phyloP scores from a whole-genome alignment of 2,329 filamentous ascomycete species.

The Dothidotthia symphoricarpi region DNA sequence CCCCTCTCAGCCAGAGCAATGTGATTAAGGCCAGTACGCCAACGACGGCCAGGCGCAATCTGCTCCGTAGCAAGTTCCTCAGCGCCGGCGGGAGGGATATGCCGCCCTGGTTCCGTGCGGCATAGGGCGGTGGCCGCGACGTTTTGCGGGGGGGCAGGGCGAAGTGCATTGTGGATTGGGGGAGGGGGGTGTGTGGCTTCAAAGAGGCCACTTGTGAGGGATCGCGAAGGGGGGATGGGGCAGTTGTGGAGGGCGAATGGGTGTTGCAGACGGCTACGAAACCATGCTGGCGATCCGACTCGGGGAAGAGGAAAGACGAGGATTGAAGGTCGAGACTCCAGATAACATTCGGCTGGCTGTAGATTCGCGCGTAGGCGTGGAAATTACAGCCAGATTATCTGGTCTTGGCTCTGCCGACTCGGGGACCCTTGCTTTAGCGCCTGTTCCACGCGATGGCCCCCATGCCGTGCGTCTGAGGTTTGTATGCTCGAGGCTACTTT shows the following conservation, averaged over 20 bases:
- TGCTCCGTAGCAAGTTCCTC: constrained; percentile 54
- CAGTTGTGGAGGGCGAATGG: background rate
- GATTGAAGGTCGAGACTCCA: background rate
- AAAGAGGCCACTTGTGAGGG: constrained; percentile 15
- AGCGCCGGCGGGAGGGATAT: constrained; percentile 45
- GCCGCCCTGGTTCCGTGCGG: constrained; percentile 55
- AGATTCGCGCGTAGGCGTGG: no score
- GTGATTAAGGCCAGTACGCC: constrained; percentile 57
- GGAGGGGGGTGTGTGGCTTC: constrained; percentile 12
- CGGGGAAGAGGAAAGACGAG: background rate
- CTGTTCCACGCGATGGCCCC: no score
- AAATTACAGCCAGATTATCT: no score
- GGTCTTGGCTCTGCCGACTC: no score
- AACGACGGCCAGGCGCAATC: constrained; percentile 58
- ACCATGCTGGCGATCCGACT: constrained; percentile 14
- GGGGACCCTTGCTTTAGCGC: constrained; percentile 16
- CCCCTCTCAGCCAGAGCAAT: constrained; percentile 39
- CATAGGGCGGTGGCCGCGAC: constrained; percentile 72
- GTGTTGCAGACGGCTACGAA: constrained; percentile 9
- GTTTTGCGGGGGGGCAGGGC: constrained; percentile 83
- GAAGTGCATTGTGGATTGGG: constrained; percentile 66
- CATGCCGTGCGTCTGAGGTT: no score
- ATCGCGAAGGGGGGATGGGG: constrained; percentile 22
- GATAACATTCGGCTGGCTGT: no score
- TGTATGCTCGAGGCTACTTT: no score